Evolutionary conservation across 2,329 filamentous ascomycete genomes (phyloP).

Genomic region (Penicillium digitatum): DNA sequence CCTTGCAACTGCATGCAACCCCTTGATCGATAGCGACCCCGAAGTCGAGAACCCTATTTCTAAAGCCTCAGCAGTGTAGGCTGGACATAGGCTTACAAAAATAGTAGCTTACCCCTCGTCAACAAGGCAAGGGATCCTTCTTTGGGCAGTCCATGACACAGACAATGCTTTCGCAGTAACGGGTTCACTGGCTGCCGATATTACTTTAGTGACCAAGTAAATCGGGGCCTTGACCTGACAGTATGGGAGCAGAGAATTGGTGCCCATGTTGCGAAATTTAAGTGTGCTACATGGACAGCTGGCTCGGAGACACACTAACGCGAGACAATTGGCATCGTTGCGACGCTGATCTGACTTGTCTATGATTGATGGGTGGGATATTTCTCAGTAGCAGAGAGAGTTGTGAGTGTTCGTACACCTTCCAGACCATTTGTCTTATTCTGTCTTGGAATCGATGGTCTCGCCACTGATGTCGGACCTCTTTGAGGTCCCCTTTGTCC

Average conservation of each 20-base stretch:
- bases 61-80: background rate
- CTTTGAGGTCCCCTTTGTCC: constrained; percentile 10
- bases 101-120: background rate
- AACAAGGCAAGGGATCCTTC: background rate
- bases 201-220: background rate
- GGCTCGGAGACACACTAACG: background rate
- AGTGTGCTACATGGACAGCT: background rate
- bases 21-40: background rate
- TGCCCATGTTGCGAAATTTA: background rate
- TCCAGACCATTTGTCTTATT: background rate
- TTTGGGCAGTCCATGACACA: background rate
- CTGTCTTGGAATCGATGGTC: background rate
- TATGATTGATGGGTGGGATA: background rate
- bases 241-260: background rate
- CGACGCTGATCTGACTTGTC: background rate
- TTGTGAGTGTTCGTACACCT: background rate
- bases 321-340: constrained; percentile 1
- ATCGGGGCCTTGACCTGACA: background rate
- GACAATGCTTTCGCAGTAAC: background rate
- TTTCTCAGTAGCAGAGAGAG: background rate
- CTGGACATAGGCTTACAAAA: background rate
- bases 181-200: background rate
- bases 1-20: constrained; percentile 6
- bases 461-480: background rate
- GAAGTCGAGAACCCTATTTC: background rate